These are phyloP conservation scores for Pelargonium myrrhifolium DNA, from an alignment of 441 rosid species.

Conservation along the genomic window DNA sequence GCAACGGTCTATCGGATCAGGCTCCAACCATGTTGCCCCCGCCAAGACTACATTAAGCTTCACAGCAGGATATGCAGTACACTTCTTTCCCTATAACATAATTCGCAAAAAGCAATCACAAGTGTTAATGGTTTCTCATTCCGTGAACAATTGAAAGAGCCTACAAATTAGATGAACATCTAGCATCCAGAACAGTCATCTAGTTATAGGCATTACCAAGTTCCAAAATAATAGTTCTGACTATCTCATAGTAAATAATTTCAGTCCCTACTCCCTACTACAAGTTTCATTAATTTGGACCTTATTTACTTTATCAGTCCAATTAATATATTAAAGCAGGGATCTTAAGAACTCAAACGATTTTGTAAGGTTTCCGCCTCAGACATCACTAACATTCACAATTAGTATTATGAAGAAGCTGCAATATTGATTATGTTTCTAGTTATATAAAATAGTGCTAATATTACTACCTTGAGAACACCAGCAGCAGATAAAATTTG, in stretches of 20 bases:
- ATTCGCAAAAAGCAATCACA: not conserved
- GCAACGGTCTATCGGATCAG: conserved; percentile 68
- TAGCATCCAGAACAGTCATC: not conserved
- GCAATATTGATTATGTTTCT: not conserved
- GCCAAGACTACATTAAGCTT: conserved; percentile 64
- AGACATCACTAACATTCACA: too few relatives aligned
- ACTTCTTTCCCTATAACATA: conserved; percentile 58
- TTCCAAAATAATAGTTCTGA: not conserved
- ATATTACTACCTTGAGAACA: conserved; percentile 60
- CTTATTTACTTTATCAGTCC: too few relatives aligned
- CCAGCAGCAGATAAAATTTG: conserved; percentile 86
- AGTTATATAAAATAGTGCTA: conserved; percentile 7
- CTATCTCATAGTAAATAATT: too few relatives aligned
- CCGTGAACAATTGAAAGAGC: not conserved
- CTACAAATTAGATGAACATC: too few relatives aligned
- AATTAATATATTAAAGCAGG: too few relatives aligned
- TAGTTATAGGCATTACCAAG: not conserved
- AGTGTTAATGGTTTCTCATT: not conserved
- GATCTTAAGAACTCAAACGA: too few relatives aligned
- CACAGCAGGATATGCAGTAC: conserved; percentile 90
- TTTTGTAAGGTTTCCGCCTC: too few relatives aligned
- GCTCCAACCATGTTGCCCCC: conserved; percentile 83
- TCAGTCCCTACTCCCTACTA: too few relatives aligned
- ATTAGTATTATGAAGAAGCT: too few relatives aligned
- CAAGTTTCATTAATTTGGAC: too few relatives aligned